These are phyloP conservation scores for Pistacia atlantica DNA, from an alignment of 345 rosid genomes.

Conservation along the genomic window DNA sequence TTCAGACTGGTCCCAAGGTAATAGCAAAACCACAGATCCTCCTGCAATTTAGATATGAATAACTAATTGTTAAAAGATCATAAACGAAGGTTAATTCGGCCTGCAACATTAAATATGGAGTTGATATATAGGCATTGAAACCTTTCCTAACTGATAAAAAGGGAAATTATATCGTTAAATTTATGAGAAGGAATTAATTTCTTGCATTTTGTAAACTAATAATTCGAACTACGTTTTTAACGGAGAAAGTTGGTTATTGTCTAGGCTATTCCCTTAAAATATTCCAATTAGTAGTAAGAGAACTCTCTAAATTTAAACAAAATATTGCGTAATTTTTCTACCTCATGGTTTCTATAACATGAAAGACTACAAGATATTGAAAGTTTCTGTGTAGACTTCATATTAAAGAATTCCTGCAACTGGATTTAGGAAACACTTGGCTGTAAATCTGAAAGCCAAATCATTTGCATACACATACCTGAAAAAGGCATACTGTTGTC, in stretches of 20 bases:
- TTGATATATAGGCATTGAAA: neutral
- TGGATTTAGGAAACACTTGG: conserved; percentile 3
- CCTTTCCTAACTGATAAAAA: neutral
- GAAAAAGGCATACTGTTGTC: conserved; percentile 66
- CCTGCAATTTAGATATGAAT: neutral
- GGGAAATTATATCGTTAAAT: neutral
- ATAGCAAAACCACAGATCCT: neutral
- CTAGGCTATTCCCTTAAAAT: neutral
- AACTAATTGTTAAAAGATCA: neutral
- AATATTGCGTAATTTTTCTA: neutral
- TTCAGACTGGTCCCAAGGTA: neutral
- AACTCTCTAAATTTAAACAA: neutral
- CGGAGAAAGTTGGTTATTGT: neutral
- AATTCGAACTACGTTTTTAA: neutral
- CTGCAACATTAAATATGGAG: neutral
- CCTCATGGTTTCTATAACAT: neutral
- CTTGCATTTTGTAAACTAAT: neutral
- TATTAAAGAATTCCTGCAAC: neutral
- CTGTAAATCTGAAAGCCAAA: neutral
- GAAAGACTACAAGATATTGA: neutral
- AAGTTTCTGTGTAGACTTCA: neutral
- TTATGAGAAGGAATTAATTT: neutral
- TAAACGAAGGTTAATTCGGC: neutral
- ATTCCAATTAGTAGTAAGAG: neutral
- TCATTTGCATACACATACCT: conserved; percentile 39